These are phyloP conservation scores for Mitragyna speciosa DNA, from an alignment of 257 asterid species.

Conservation along the genomic window DNA sequence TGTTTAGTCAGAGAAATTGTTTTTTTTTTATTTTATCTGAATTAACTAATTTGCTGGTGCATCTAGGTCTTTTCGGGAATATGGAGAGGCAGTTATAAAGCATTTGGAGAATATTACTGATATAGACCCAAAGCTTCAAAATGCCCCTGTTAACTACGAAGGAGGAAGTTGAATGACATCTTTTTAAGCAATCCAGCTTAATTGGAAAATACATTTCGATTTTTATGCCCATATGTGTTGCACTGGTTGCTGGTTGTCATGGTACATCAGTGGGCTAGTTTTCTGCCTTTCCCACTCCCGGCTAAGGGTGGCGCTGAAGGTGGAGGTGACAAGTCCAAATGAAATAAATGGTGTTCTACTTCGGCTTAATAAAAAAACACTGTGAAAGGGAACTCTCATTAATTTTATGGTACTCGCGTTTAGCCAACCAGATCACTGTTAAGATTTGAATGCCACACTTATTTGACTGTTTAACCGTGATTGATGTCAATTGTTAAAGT, in stretches of 20 bases:
- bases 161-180: constrained; percentile 56
- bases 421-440: not conserved
- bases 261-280: not conserved
- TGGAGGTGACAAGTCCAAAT: not conserved
- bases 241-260: not conserved
- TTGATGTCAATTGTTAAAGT: not conserved
- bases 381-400: not conserved
- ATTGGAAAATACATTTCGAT: not conserved
- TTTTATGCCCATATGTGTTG: not conserved
- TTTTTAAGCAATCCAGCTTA: not conserved
- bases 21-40: constrained; percentile 13
- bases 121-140: constrained; percentile 65
- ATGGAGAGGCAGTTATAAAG: constrained; percentile 87
- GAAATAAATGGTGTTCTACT: not conserved
- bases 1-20: constrained; percentile 2
- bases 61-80: constrained; percentile 82
- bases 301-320: not conserved
- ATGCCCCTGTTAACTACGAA: constrained; percentile 93
- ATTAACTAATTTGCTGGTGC: constrained; percentile 11
- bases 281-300: not conserved
- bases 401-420: not conserved
- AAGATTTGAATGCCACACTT: not conserved
- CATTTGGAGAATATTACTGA: constrained; percentile 54
- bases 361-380: not conserved
- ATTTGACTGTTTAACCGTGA: not conserved